Conservation (phyloP, 2,329 filamentous ascomycete species). For the Coniella vitis region DNA sequence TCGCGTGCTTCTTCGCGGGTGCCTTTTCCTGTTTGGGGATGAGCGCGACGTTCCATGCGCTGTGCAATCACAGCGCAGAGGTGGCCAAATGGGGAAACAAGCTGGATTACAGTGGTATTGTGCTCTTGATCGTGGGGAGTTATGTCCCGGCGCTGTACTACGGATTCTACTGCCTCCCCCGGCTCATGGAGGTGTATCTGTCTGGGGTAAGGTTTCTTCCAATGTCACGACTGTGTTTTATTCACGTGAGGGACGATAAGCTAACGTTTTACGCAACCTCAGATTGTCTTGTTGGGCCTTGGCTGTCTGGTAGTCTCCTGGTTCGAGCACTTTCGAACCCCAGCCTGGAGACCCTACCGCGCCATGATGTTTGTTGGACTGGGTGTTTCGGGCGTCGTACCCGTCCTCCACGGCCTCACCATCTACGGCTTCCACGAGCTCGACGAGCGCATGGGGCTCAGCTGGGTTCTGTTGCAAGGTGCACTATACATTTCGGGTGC, state of each 20-base stretch:
- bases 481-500: slow-evolving; percentile 81
- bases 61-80: slow-evolving; percentile 73
- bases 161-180: slow-evolving; percentile 66
- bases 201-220: slow-evolving; percentile 58
- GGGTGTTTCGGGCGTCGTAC: slow-evolving; percentile 76
- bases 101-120: slow-evolving; percentile 90
- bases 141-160: slow-evolving; percentile 87
- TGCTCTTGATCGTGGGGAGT: slow-evolving; percentile 83
- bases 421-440: slow-evolving; percentile 62
- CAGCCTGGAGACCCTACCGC: slow-evolving; percentile 75
- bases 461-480: slow-evolving; percentile 75
- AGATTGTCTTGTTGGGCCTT: slow-evolving; percentile 75
- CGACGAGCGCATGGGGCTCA: slow-evolving; percentile 68
- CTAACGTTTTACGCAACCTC: not conserved
- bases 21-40: slow-evolving; percentile 68
- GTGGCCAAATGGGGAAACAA: slow-evolving; percentile 85
- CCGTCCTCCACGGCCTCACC: slow-evolving; percentile 68
- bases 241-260: too few relatives aligned
- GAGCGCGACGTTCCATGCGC: slow-evolving; percentile 78
- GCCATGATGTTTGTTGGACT: slow-evolving; percentile 85
- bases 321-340: slow-evolving; percentile 76
- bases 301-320: slow-evolving; percentile 72
- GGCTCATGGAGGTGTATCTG: slow-evolving; percentile 65
- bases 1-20: slow-evolving; percentile 73
- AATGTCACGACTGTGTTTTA: not conserved